phyloP scores from a whole-genome alignment of 177 flowering plant species.

The Vitis hybrid region DNA sequence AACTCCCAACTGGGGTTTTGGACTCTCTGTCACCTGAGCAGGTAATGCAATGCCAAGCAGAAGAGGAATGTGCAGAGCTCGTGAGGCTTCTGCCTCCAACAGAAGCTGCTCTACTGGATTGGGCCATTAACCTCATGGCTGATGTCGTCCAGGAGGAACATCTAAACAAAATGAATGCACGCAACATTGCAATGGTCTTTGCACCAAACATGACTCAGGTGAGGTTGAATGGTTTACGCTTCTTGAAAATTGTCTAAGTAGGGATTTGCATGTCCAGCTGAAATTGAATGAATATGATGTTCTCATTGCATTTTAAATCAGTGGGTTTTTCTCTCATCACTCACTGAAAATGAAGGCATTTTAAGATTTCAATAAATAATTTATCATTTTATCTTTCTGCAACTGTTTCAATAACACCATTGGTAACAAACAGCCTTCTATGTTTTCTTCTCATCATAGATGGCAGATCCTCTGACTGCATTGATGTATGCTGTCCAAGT shows the following conservation, averaged over 20 bases:
- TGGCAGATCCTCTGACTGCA: constrained; percentile 74
- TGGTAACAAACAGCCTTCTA: background rate
- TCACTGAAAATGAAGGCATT: background rate
- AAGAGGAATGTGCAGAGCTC: constrained; percentile 66
- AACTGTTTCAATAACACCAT: background rate
- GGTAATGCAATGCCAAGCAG: constrained; percentile 75
- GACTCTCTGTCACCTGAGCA: constrained; percentile 72
- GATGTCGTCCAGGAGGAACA: constrained; percentile 72
- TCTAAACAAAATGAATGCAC: constrained; percentile 85
- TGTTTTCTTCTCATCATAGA: constrained; percentile 34
- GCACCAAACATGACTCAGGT: constrained; percentile 96
- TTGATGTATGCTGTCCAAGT: constrained; percentile 77
- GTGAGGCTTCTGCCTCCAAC: constrained; percentile 70
- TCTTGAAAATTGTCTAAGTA: background rate
- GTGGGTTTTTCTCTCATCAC: no score
- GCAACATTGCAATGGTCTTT: constrained; percentile 83
- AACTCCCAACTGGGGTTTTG: constrained; percentile 75
- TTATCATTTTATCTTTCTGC: background rate
- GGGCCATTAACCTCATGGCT: constrained; percentile 88
- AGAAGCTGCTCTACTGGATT: constrained; percentile 75
- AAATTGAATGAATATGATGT: background rate
- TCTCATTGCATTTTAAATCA: background rate
- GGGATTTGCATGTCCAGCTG: background rate
- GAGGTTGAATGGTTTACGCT: constrained; percentile 6
- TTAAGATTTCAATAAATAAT: background rate